phyloP scores from a whole-genome alignment of 169 alveolate species.

The Miamiensis avidus region DNA sequence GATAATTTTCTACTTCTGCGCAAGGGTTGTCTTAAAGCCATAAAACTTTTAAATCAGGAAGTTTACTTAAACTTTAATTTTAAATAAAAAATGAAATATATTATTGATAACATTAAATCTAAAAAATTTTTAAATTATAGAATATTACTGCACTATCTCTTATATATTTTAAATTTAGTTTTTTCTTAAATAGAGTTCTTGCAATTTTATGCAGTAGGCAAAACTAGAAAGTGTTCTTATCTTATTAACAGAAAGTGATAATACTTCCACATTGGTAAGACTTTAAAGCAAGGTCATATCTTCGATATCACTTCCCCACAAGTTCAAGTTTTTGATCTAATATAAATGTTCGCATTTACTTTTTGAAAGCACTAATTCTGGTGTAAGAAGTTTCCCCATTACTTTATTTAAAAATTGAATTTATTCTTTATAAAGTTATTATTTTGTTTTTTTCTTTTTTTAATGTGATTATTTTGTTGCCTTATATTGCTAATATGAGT shows the following conservation, averaged over 20 bases:
- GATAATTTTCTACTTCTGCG: constrained; percentile 62
- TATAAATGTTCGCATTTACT: not conserved
- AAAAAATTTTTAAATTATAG: no score
- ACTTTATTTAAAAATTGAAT: not conserved
- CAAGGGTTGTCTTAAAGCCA: constrained; percentile 86
- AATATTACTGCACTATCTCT: constrained; percentile 56
- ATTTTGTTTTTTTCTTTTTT: not conserved
- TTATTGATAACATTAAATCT: not conserved
- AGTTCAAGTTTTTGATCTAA: constrained; percentile 68
- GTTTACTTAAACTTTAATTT: constrained; percentile 40
- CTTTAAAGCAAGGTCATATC: constrained; percentile 75
- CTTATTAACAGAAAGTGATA: constrained; percentile 75
- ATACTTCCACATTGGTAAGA: constrained; percentile 76
- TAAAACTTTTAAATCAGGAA: constrained; percentile 73
- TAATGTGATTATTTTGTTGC: not conserved
- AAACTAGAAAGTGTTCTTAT: constrained; percentile 69
- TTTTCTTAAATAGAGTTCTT: constrained; percentile 80
- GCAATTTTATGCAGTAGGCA: constrained; percentile 59
- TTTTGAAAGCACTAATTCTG: not conserved
- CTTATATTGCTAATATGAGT: no score
- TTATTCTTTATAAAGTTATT: no score
- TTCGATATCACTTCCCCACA: constrained; percentile 85
- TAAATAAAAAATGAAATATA: no score
- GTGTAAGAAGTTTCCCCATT: not conserved
- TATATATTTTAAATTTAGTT: constrained; percentile 62